phyloP scores from a whole-genome alignment of 441 rosid genomes.

The Eutrema salsugineum region DNA sequence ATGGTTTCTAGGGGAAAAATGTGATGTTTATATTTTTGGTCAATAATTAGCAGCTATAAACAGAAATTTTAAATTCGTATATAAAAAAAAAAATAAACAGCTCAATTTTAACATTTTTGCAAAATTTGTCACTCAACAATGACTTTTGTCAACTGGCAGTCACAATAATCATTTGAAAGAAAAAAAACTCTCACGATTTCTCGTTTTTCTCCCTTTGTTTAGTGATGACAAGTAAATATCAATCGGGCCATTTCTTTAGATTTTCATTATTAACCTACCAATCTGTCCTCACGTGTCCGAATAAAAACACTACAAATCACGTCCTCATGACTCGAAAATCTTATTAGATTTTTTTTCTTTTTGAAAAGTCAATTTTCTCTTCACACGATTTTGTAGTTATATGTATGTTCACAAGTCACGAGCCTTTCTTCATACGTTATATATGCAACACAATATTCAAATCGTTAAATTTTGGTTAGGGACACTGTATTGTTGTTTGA shows the following conservation, averaged over 20 bases:
- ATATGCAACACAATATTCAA: not conserved
- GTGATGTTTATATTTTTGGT: not conserved
- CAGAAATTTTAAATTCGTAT: too few species aligned
- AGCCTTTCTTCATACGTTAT: conserved; percentile 15
- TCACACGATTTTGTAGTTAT: conserved; percentile 5
- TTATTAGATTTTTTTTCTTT: not conserved
- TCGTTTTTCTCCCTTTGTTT: too few species aligned
- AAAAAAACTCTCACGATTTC: too few species aligned
- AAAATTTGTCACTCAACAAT: not conserved
- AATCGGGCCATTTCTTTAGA: not conserved
- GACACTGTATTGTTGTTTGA: not conserved
- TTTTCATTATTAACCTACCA: conserved; percentile 5
- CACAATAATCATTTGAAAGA: not conserved
- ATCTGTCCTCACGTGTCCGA: conserved; percentile 6
- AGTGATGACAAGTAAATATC: conserved; percentile 15
- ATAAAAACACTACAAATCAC: conserved; percentile 12
- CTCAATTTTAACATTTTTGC: not conserved
- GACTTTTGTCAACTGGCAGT: not conserved
- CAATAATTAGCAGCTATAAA: too few species aligned
- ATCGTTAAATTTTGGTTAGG: not conserved
- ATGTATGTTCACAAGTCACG: conserved; percentile 18
- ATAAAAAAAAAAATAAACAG: not conserved
- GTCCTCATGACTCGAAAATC: not conserved
- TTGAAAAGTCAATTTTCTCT: not conserved
- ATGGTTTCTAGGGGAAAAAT: not conserved